A percentile compares a stretch with the other conserved stretches of the same genome.
Conservation (phyloP, 495 filamentous ascomycete genomes). For the Tuber microsphaerosporum region DNA sequence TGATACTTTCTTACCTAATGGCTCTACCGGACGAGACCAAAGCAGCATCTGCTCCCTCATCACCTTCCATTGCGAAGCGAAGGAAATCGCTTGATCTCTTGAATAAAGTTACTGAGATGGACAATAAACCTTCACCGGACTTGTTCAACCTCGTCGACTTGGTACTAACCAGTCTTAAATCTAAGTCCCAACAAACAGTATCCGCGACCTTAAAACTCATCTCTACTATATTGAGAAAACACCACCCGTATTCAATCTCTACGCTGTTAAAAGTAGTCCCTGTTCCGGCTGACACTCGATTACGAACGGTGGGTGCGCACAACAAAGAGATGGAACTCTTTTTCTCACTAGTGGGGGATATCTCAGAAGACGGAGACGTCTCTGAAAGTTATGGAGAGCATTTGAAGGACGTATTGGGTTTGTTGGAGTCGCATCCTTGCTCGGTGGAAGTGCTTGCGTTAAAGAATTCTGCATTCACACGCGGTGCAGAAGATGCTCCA, state of each 20-base stretch:
- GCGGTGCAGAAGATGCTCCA: conserved; percentile 39
- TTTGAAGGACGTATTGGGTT: conserved; percentile 65
- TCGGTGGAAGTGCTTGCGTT: conserved; percentile 55
- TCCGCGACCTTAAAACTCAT: conserved; percentile 78
- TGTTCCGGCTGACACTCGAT: conserved; percentile 47
- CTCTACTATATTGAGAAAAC: conserved; percentile 72
- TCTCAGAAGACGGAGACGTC: conserved; percentile 60
- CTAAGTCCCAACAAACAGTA: conserved; percentile 77
- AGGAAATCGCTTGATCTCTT: conserved; percentile 82
- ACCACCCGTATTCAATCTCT: conserved; percentile 75
- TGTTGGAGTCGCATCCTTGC: conserved; percentile 76
- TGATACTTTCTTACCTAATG: conserved; percentile 87
- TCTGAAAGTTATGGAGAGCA: conserved; percentile 76
- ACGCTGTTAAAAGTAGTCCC: conserved; percentile 62
- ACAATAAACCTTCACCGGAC: conserved; percentile 66
- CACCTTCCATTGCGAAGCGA: conserved; percentile 58
- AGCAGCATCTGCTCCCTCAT: conserved; percentile 28
- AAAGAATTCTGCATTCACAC: conserved; percentile 49
- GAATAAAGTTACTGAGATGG: conserved; percentile 63
- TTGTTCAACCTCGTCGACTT: conserved; percentile 91
- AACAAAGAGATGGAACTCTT: conserved; percentile 71
- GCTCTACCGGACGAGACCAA: conserved; percentile 56
- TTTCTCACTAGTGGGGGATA: conserved; percentile 61
- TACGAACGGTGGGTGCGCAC: conserved; percentile 69
- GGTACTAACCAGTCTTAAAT: conserved; percentile 75